Percentiles rank a stretch among this genome's conserved stretches.
These are phyloP conservation scores for Austroboletus niveus DNA, from an alignment of 1,284 basidiomycete genomes.

Conservation along the genomic window DNA sequence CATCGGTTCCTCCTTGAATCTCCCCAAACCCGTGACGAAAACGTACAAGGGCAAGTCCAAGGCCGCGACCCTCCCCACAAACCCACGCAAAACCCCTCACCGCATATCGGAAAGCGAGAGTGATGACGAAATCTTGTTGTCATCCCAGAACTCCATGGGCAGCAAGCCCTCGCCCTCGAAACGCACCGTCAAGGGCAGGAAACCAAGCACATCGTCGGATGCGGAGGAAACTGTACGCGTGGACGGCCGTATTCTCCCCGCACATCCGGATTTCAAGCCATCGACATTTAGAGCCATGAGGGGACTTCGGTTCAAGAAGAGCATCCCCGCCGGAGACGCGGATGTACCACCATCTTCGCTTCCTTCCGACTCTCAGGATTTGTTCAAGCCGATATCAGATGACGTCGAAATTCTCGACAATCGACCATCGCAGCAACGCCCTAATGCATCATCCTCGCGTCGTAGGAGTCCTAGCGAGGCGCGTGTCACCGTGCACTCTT, in stretches of 20 bases:
- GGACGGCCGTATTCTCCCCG: slow-evolving; percentile 16
- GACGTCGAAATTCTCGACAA: slow-evolving; percentile 9
- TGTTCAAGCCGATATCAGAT: slow-evolving; percentile 19
- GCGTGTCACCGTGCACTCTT: too few species aligned
- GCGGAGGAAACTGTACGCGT: slow-evolving; percentile 16
- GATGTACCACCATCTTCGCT: slow-evolving; percentile 23
- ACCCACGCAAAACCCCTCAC: not conserved
- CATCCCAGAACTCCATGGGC: slow-evolving; percentile 25
- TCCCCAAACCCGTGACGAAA: slow-evolving; percentile 5
- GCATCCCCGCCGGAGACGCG: not conserved
- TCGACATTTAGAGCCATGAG: slow-evolving; percentile 9
- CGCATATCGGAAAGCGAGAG: slow-evolving; percentile 18
- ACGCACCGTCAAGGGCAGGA: slow-evolving; percentile 11
- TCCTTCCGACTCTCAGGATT: slow-evolving; percentile 26
- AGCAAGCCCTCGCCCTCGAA: slow-evolving; percentile 13
- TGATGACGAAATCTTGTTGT: slow-evolving; percentile 31
- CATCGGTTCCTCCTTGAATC: slow-evolving; percentile 21
- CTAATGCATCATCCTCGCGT: not conserved
- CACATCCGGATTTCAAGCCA: slow-evolving; percentile 26
- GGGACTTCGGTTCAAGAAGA: slow-evolving; percentile 40
- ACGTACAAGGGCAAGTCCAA: slow-evolving; percentile 15
- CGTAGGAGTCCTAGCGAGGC: not conserved
- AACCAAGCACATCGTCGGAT: not conserved
- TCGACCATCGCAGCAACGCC: slow-evolving; percentile 1
- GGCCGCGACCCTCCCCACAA: not conserved